phyloP scores from a whole-genome alignment of 192 early-diverging fungal genomes.

The Mortierella claussenii region DNA sequence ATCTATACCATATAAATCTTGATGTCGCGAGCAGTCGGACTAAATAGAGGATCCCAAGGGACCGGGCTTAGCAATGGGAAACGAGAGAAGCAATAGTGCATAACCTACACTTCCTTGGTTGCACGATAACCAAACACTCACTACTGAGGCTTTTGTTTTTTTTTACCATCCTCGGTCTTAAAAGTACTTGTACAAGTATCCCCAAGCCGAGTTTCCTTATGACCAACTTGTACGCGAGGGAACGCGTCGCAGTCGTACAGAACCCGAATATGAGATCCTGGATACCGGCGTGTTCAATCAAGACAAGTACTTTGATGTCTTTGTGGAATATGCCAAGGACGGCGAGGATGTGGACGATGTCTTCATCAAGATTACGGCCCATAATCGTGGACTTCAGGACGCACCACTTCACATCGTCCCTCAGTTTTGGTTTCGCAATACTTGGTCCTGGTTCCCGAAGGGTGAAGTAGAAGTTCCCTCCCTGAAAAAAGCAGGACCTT shows the following conservation, averaged over 20 bases:
- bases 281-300: constrained; percentile 45
- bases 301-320: constrained; percentile 54
- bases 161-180: background rate
- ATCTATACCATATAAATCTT: no score
- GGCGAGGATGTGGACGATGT: constrained; percentile 36
- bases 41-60: no score
- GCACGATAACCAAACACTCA: no score
- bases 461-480: constrained; percentile 22
- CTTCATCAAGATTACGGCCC: constrained; percentile 48
- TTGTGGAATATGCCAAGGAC: constrained; percentile 49
- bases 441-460: constrained; percentile 36
- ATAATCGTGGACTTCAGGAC: constrained; percentile 32
- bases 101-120: no score
- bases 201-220: constrained; percentile 45
- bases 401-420: constrained; percentile 34
- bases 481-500: constrained; percentile 18
- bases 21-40: no score
- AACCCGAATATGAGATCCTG: constrained; percentile 39
- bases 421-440: constrained; percentile 49
- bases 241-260: constrained; percentile 1
- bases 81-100: no score
- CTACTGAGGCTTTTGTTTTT: background rate
- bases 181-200: constrained; percentile 51
- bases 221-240: constrained; percentile 32
- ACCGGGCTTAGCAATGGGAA: background rate